A percentile compares a stretch with the other conserved stretches of the same genome.
Conservation (phyloP, 1,139 yeast genomes). For the Scheffersomyces parashehatae region DNA sequence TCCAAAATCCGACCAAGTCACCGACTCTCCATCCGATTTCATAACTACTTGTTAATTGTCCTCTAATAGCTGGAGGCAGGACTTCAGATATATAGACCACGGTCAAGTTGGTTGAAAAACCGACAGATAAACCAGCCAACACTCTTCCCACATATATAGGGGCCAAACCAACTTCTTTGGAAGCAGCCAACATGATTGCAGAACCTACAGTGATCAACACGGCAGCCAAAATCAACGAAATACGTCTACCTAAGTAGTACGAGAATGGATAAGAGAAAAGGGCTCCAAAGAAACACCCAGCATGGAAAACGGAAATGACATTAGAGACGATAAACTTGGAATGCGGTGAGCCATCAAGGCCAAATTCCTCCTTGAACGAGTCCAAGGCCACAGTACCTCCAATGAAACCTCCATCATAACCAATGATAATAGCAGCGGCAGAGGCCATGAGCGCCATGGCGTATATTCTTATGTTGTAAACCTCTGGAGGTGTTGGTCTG, state of each 20-base stretch:
- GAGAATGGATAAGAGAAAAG: constrained; percentile 41
- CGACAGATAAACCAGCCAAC: constrained; percentile 42
- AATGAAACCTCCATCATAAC: constrained; percentile 47
- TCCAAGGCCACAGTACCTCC: constrained; percentile 44
- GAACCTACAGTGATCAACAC: constrained; percentile 38
- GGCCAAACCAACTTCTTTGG: constrained; percentile 28
- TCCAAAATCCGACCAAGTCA: constrained; percentile 47
- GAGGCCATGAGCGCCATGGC: constrained; percentile 42
- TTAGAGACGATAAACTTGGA: constrained; percentile 29
- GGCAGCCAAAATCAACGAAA: constrained; percentile 36
- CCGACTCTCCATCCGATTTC: constrained; percentile 49
- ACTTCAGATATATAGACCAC: constrained; percentile 45
- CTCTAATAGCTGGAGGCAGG: constrained; percentile 43
- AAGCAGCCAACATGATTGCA: constrained; percentile 42
- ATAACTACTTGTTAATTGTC: constrained; percentile 38
- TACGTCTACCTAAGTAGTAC: constrained; percentile 38
- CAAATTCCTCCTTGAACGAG: constrained; percentile 38
- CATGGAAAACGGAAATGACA: constrained; percentile 48
- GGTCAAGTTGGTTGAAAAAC: constrained; percentile 42
- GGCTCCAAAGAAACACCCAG: constrained; percentile 51
- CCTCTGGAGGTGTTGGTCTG: constrained; percentile 40
- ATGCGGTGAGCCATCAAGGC: constrained; percentile 25
- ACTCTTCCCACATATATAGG: constrained; percentile 47
- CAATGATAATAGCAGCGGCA: constrained; percentile 40
- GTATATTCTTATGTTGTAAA: constrained; percentile 38